Evolutionary conservation across 805 yeast species (phyloP).

Genomic region (Candida orba): DNA sequence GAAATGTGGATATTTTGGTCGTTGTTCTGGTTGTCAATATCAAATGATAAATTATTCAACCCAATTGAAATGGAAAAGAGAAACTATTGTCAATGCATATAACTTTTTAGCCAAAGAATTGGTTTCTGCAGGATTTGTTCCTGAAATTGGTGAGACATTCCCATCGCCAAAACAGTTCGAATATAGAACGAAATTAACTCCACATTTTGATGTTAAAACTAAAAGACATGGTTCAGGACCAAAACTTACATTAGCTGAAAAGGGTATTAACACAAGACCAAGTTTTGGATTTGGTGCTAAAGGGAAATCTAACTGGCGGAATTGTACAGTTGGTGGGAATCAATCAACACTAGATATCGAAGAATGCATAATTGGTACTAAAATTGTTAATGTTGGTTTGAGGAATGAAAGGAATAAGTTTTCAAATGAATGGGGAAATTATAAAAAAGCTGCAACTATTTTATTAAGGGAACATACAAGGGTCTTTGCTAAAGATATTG

Average conservation of each 20-base stretch:
- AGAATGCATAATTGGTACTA: conserved; percentile 87
- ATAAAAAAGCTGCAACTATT: conserved; percentile 79
- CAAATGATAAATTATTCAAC: conserved; percentile 69
- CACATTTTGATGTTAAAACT: conserved; percentile 83
- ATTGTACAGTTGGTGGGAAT: conserved; percentile 59
- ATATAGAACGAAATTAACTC: conserved; percentile 91
- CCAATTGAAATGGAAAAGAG: conserved; percentile 66
- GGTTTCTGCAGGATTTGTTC: conserved; percentile 37
- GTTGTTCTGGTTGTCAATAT: conserved; percentile 92
- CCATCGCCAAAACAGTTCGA: conserved; percentile 69
- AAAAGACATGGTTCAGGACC: conserved; percentile 43
- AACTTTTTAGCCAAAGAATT: conserved; percentile 63
- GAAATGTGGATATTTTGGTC: conserved; percentile 79
- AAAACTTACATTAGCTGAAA: conserved; percentile 83
- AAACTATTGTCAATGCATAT: conserved; percentile 78
- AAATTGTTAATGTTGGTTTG: conserved; percentile 68
- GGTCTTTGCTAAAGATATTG: conserved; percentile 13
- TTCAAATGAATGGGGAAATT: conserved; percentile 35
- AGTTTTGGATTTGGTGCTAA: conserved; percentile 85
- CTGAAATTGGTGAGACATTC: conserved; percentile 55
- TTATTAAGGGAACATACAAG: conserved; percentile 73
- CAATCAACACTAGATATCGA: conserved; percentile 78
- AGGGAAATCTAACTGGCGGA: conserved; percentile 70
- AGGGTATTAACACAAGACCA: conserved; percentile 42
- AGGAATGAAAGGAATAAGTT: conserved; percentile 56